These are phyloP conservation scores for Pleurotus cornucopiae DNA, from an alignment of 768 basidiomycete species.

Conservation along the genomic window DNA sequence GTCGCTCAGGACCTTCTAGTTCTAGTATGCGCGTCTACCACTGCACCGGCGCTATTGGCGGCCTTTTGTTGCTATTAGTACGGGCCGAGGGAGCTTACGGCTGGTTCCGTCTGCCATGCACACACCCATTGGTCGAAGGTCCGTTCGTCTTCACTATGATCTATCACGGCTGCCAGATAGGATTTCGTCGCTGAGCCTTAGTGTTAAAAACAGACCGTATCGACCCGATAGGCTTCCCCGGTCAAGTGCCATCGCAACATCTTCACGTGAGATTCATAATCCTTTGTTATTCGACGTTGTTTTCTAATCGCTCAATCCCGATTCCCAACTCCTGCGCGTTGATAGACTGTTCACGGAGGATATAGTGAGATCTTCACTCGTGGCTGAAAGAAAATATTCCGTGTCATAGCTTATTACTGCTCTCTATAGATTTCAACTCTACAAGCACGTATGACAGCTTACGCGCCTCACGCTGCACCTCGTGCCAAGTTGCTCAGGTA, in stretches of 20 bases:
- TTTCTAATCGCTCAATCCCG: no score
- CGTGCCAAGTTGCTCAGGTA: constrained; percentile 31
- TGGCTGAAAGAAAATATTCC: neutral
- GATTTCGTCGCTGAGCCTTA: no score
- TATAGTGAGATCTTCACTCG: constrained; percentile 22
- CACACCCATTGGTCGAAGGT: constrained; percentile 36
- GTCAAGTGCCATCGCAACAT: constrained; percentile 30
- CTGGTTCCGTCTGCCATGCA: constrained; percentile 41
- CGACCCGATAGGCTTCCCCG: constrained; percentile 34
- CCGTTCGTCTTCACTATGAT: neutral
- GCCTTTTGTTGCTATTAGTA: neutral
- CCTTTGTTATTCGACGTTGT: no score
- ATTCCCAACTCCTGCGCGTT: neutral
- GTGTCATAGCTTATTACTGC: neutral
- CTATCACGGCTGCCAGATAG: no score
- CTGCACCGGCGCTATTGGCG: neutral
- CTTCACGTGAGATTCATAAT: constrained; percentile 28
- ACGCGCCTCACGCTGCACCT: constrained; percentile 32
- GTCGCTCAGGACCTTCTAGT: neutral
- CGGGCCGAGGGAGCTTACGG: neutral
- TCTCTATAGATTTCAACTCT: constrained; percentile 25
- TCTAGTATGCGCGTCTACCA: neutral
- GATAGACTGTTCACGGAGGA: constrained; percentile 35
- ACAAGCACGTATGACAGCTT: constrained; percentile 29
- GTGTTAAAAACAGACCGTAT: constrained; percentile 23